phyloP scores from a whole-genome alignment of 116 monocot genomes.

The Trichopus zeylanicus region DNA sequence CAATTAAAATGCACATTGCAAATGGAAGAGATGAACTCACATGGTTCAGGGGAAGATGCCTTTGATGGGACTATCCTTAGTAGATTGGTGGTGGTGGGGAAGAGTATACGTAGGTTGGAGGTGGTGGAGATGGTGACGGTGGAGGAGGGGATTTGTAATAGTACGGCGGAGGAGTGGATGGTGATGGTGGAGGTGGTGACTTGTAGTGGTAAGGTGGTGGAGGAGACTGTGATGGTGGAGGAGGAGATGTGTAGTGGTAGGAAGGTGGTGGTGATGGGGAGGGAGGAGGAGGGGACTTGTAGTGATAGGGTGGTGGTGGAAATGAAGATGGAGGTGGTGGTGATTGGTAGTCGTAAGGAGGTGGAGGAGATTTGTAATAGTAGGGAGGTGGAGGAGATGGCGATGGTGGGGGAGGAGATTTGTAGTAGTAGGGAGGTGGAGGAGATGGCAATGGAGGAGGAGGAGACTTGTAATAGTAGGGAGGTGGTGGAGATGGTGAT shows the following conservation, averaged over 20 bases:
- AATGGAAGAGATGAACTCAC: conserved; percentile 9
- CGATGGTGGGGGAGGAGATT: conserved; percentile 5
- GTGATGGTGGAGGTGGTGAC: conserved; percentile 23
- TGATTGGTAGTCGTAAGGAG: conserved; percentile 19
- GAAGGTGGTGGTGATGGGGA: conserved; percentile 15
- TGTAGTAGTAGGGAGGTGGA: conserved; percentile 18
- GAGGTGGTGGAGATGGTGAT: conserved; percentile 4
- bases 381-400: conserved; percentile 10
- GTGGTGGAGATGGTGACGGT: conserved; percentile 3
- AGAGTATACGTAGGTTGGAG: conserved; percentile 8
- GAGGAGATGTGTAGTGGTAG: conserved; percentile 13
- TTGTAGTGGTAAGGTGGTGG: conserved; percentile 16
- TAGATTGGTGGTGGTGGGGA: conserved; percentile 15
- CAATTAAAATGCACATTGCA: too few species aligned
- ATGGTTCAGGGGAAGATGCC: not conserved
- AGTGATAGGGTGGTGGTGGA: conserved; percentile 28
- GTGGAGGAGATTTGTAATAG: conserved; percentile 16
- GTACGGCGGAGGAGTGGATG: conserved; percentile 13
- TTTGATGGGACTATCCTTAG: not conserved
- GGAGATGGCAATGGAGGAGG: conserved; percentile 20
- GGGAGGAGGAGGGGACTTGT: conserved; percentile 26
- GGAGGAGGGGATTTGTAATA: conserved; percentile 17
- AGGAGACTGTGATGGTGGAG: conserved; percentile 12
- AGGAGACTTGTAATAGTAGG: conserved; percentile 17
- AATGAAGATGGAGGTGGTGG: conserved; percentile 22